These are phyloP conservation scores for Colletotrichum spaethianum DNA, from an alignment of 2,329 filamentous ascomycete species.

Conservation along the genomic window DNA sequence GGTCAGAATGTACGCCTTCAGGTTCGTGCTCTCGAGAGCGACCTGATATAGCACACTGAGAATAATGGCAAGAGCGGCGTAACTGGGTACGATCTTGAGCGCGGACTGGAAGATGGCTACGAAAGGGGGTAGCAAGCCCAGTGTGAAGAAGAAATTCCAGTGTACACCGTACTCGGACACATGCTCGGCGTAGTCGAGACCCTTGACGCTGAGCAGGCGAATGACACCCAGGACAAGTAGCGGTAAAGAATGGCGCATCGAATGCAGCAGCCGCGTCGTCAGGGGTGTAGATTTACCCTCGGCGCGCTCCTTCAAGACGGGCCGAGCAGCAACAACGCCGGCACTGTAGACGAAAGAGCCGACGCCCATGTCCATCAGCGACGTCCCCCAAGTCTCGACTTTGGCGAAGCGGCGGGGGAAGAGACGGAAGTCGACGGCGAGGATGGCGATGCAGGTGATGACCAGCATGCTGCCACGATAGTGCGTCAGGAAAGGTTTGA, in stretches of 20 bases:
- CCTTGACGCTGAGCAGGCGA: slow-evolving; percentile 90
- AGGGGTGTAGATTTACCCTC: slow-evolving; percentile 65
- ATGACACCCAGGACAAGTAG: slow-evolving; percentile 85
- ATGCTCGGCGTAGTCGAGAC: slow-evolving; percentile 95
- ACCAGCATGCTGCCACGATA: slow-evolving; percentile 95
- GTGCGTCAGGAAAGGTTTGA: slow-evolving; percentile 92
- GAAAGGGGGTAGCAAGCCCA: slow-evolving; percentile 90
- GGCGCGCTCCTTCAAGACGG: slow-evolving; percentile 79
- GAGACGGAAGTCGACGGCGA: slow-evolving; percentile 95
- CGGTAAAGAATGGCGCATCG: slow-evolving; percentile 86
- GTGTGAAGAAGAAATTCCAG: slow-evolving; percentile 99
- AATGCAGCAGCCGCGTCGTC: slow-evolving; percentile 71
- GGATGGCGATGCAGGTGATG: slow-evolving; percentile 88
- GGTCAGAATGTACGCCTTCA: slow-evolving; percentile 87
- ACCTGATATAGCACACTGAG: slow-evolving; percentile 81
- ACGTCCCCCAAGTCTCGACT: slow-evolving; percentile 99
- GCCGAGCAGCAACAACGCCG: slow-evolving; percentile 89
- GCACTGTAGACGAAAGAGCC: slow-evolving; percentile 97
- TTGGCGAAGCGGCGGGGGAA: slow-evolving; percentile 97
- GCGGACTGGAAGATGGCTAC: slow-evolving; percentile 85
- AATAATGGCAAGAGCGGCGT: slow-evolving; percentile 79
- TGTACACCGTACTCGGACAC: slow-evolving; percentile 98
- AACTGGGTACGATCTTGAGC: slow-evolving; percentile 80
- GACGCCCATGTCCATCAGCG: slow-evolving; percentile 98
- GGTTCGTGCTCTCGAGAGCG: slow-evolving; percentile 79